Conservation (phyloP, 192 early-diverging fungal genomes). For the Coemansia sp. region DNA sequence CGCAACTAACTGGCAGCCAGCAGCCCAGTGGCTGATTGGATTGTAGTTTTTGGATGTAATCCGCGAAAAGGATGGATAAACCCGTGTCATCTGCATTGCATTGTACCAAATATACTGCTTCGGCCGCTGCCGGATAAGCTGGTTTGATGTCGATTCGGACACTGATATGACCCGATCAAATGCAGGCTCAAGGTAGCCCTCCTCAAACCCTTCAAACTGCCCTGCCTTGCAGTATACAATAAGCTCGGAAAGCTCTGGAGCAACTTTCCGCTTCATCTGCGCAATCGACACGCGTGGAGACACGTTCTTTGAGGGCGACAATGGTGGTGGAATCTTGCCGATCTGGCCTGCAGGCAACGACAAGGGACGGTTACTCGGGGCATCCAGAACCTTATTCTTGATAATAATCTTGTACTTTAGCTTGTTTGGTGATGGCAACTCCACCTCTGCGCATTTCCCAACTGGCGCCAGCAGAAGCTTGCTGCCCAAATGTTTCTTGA, state of each 20-base stretch:
- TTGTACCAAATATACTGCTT: constrained; percentile 61
- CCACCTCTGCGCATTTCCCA: constrained; percentile 21
- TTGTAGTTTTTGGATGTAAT: constrained; percentile 82
- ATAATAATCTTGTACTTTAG: constrained; percentile 72
- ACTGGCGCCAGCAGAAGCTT: constrained; percentile 58
- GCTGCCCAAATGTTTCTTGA: constrained; percentile 68
- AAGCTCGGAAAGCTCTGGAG: constrained; percentile 59
- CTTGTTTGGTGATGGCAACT: constrained; percentile 69
- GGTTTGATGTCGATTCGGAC: constrained; percentile 63
- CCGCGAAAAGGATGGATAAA: constrained; percentile 81
- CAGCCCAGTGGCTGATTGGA: constrained; percentile 77
- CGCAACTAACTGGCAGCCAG: constrained; percentile 83
- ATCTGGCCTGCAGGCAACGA: constrained; percentile 17
- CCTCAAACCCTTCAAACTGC: constrained; percentile 61
- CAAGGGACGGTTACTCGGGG: constrained; percentile 8
- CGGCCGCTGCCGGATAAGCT: constrained; percentile 56
- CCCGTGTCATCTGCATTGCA: constrained; percentile 62
- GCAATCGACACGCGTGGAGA: constrained; percentile 31
- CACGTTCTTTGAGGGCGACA: constrained; percentile 7
- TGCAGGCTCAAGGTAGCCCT: constrained; percentile 39
- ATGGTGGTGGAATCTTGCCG: background rate
- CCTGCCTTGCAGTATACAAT: constrained; percentile 64
- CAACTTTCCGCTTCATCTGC: constrained; percentile 54
- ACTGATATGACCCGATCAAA: constrained; percentile 73
- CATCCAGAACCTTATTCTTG: constrained; percentile 62